Conservation (phyloP, 2,329 filamentous ascomycete species). For the Aspergillus fructus region DNA sequence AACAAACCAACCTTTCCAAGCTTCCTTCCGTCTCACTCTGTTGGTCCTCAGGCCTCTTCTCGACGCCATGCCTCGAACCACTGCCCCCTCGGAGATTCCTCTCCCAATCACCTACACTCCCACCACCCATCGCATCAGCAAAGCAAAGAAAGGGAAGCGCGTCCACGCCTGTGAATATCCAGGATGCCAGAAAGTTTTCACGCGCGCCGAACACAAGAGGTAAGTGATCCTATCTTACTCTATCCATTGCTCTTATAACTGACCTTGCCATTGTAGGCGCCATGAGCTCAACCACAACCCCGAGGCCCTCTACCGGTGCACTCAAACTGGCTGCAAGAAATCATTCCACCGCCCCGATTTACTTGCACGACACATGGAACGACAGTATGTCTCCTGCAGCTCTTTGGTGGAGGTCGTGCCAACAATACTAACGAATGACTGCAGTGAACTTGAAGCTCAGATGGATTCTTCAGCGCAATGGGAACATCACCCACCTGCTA, state of each 20-base stretch:
- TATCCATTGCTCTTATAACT: neutral
- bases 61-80: conserved; percentile 28
- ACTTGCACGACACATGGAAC: conserved; percentile 49
- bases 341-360: conserved; percentile 50
- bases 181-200: conserved; percentile 52
- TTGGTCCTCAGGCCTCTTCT: conserved; percentile 14
- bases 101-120: conserved; percentile 48
- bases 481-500: conserved; percentile 24
- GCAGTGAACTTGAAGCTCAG: conserved; percentile 38
- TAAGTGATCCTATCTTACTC: conserved; percentile 15
- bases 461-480: conserved; percentile 28
- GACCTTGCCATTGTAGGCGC: conserved; percentile 31
- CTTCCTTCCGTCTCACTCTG: conserved; percentile 10
- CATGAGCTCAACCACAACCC: conserved; percentile 54
- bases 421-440: neutral
- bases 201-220: conserved; percentile 50
- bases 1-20: neutral
- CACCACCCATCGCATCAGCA: conserved; percentile 51
- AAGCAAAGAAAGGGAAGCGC: conserved; percentile 53
- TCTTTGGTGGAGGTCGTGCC: neutral
- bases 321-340: conserved; percentile 45
- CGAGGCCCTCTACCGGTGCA: conserved; percentile 46
- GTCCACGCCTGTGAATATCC: conserved; percentile 50
- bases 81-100: conserved; percentile 29
- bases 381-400: conserved; percentile 42